Base-by-base conservation (phyloP, 345 rosid species). In the Luvunga scandens region DNA sequence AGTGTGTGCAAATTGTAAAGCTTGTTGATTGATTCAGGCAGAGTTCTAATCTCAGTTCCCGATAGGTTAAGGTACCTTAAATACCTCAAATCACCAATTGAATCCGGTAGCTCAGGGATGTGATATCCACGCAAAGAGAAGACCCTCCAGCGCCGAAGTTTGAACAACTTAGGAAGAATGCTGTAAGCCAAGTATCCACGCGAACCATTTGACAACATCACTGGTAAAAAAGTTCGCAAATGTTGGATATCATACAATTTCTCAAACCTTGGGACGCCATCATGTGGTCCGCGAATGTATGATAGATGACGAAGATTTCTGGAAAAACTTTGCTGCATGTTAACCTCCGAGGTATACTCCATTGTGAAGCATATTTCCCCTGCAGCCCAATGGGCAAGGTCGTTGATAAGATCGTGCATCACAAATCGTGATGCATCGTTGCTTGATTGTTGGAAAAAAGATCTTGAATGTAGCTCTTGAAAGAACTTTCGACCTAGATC, bases 391-490 rank as follows among this genome's bases (percentile, higher is more conserved):
- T 7, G 30, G 4, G 81, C 71, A 59, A 78, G 73, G 62, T 78
- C 71, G 6, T 36, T 60, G 18, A 78, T 18, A 6, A 78, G 75
- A 3, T 72, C 71, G 3, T 78, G 77, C 81, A 78, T 78, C 9
- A 72, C 34, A 53, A n/a, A n/a, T n/a, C n/a, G n/a, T n/a, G n/a
- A n/a, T n/a, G n/a, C n/a, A n/a, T n/a, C n/a, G n/a, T n/a, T n/a
- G n/a, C n/a, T n/a, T n/a, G n/a, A n/a, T n/a, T n/a, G n/a, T n/a
- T n/a, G n/a, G n/a, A n/a, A n/a, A n/a, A n/a, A n/a, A n/a, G n/a
- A n/a, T n/a, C n/a, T n/a, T n/a, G n/a, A n/a, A n/a, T n/a, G n/a
- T n/a, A n/a, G n/a, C n/a, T n/a, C n/a, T n/a, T n/a, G n/a, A n/a
- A n/a, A n/a, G n/a, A n/a, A n/a, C n/a, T n/a, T n/a, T n/a, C n/a